phyloP scores from a whole-genome alignment of 2,329 filamentous ascomycete genomes.

The Allantophomopsis cytisporea region DNA sequence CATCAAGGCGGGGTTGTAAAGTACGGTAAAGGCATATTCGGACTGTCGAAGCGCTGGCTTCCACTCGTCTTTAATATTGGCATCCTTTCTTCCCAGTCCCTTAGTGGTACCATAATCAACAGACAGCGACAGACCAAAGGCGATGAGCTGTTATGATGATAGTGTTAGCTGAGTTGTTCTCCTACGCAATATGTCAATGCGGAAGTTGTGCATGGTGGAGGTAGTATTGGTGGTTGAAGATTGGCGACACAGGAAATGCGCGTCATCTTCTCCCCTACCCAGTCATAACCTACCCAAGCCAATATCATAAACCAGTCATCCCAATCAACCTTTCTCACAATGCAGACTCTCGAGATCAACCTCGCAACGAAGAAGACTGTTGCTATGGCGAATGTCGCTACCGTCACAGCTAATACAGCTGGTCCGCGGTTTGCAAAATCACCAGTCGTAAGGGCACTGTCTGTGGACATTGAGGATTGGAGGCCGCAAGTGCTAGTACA shows the following conservation, averaged over 20 bases:
- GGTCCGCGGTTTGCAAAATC: constrained; percentile 23
- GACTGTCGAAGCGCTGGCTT: constrained; percentile 35
- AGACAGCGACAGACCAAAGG: constrained; percentile 49
- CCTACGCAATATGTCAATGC: neutral
- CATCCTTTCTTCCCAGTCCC: constrained; percentile 52
- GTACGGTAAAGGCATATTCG: constrained; percentile 46
- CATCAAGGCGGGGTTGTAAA: constrained; percentile 73
- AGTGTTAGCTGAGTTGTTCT: neutral
- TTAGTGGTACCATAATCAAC: constrained; percentile 47
- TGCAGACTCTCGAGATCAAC: constrained; percentile 56
- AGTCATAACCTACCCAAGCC: constrained; percentile 46
- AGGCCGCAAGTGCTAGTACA: neutral
- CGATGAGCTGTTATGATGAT: constrained; percentile 21
- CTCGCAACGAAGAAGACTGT: constrained; percentile 65
- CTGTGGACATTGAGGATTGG: neutral
- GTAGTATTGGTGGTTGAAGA: no score
- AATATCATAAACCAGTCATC: constrained; percentile 74
- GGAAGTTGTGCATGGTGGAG: neutral
- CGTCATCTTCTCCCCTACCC: no score
- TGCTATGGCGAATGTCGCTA: constrained; percentile 52
- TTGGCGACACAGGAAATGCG: no score
- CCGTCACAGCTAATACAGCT: constrained; percentile 57
- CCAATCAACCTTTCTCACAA: constrained; percentile 58
- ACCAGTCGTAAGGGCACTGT: neutral
- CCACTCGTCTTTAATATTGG: constrained; percentile 34